phyloP scores from a whole-genome alignment of 2,329 filamentous ascomycete genomes.

The Xylariaceae sp. region DNA sequence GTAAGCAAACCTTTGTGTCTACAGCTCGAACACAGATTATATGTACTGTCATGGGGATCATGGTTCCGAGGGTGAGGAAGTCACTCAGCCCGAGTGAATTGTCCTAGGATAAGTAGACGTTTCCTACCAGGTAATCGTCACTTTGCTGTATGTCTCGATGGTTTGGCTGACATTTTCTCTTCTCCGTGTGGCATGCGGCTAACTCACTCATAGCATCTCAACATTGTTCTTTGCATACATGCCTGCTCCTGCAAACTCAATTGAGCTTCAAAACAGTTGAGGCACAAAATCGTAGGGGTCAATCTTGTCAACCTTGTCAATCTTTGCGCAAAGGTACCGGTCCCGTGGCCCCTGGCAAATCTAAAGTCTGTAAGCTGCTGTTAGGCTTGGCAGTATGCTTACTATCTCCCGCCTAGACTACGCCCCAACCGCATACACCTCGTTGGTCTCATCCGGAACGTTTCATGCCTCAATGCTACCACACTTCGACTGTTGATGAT shows the following conservation, averaged over 20 bases:
- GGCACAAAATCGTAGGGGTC: background rate
- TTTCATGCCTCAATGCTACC: too few relatives aligned
- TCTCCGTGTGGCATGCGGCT: background rate
- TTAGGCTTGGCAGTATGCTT: too few relatives aligned
- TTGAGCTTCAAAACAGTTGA: background rate
- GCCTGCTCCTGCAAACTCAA: background rate
- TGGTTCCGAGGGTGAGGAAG: background rate
- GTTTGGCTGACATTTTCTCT: background rate
- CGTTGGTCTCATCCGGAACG: too few relatives aligned
- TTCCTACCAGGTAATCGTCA: too few relatives aligned
- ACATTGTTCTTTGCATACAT: background rate
- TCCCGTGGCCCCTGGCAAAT: too few relatives aligned
- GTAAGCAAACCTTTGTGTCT: background rate
- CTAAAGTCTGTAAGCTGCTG: too few relatives aligned
- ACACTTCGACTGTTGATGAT: too few relatives aligned
- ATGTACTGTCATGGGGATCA: background rate
- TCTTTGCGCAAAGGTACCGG: too few relatives aligned
- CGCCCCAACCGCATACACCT: too few relatives aligned
- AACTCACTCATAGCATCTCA: background rate
- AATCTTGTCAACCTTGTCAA: too few relatives aligned
- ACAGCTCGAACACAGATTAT: background rate
- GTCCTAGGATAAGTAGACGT: too few relatives aligned
- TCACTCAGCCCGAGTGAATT: background rate
- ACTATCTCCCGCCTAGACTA: too few relatives aligned
- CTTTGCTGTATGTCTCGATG: background rate